Evolutionary conservation across 371 early-diverging fungal species (phyloP).

Genomic region (Syncephalis fuscata): DNA sequence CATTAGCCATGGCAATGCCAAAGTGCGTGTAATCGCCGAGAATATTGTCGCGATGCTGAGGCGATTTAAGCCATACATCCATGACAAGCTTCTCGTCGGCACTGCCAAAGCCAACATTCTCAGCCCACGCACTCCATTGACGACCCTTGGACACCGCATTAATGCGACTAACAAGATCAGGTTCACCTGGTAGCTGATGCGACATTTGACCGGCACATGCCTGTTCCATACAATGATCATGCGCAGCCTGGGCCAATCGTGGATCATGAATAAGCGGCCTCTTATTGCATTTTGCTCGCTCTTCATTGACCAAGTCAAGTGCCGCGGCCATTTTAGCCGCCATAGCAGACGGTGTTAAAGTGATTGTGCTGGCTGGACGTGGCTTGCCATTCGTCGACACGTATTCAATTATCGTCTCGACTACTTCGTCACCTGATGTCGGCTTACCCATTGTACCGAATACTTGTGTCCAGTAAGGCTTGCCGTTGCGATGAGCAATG

Average conservation of each 20-base stretch:
- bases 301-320: neutral
- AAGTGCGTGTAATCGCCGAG: constrained; percentile 5
- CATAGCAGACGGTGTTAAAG: no score
- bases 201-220: neutral
- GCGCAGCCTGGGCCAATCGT: neutral
- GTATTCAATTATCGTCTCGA: no score
- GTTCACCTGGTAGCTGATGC: neutral
- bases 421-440: no score
- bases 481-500: neutral
- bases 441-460: constrained; percentile 4
- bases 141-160: constrained; percentile 1
- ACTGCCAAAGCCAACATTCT: constrained; percentile 2
- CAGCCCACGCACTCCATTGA: neutral
- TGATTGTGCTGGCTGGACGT: no score
- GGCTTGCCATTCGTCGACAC: no score
- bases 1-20: neutral
- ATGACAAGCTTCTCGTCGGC: neutral
- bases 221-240: neutral
- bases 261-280: neutral
- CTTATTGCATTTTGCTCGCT: neutral
- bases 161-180: constrained; percentile 5
- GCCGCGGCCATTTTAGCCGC: neutral
- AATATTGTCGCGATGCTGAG: constrained; percentile 8
- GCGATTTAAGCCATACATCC: constrained; percentile 7
- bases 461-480: constrained; percentile 15